Base-by-base conservation (phyloP, 148 eudicot genomes). In the Vaccinium macrocarpon region DNA sequence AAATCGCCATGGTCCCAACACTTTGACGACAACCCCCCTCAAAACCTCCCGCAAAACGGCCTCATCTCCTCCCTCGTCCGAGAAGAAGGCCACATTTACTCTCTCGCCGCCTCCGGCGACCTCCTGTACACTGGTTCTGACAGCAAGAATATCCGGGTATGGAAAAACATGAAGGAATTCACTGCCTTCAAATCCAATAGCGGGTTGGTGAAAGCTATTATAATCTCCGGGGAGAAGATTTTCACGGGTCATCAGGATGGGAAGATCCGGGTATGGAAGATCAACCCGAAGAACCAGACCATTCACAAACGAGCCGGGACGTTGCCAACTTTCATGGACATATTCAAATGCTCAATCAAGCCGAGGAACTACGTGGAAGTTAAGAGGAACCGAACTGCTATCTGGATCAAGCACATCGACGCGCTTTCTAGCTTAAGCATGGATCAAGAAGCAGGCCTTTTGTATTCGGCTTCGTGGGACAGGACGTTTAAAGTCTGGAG, bases 241-340 rank as follows among this genome's bases (percentile, higher is more conserved):
- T 90, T 90, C 76, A 89, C 92, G 7, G 92, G 92, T 38, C 92
- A 90, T 70, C 92, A 90, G 53, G 92, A 90, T 49, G 92, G 92
- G 5, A 90, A 90, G 49, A 81, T 90, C 14, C 88, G 92, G 0
- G 86, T 90, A 8, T 90, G 92, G 92, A 87, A 85, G n/a, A 80
- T 85, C 16, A 72, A 86, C 51, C 25, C 85, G 11, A 89, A 87
- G 74, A 75, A 81, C 61, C 89, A 90, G 5, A 85, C 51, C 55
- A 19, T 84, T 9, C 87, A 90, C 78, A 90, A 84, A 14, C 87
- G 91, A 0, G 8, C 80, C 0, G 91, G 91, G 8, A 90, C 87
- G 1, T 66, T 90, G 82, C 92, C 92, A 2, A 90, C 90, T 0
- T 89, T 89, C 66, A 84, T 91, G 77, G 92, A 91, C 81, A 89